Conservation (phyloP, 2,329 filamentous ascomycete species). For the Diaporthe batatas region DNA sequence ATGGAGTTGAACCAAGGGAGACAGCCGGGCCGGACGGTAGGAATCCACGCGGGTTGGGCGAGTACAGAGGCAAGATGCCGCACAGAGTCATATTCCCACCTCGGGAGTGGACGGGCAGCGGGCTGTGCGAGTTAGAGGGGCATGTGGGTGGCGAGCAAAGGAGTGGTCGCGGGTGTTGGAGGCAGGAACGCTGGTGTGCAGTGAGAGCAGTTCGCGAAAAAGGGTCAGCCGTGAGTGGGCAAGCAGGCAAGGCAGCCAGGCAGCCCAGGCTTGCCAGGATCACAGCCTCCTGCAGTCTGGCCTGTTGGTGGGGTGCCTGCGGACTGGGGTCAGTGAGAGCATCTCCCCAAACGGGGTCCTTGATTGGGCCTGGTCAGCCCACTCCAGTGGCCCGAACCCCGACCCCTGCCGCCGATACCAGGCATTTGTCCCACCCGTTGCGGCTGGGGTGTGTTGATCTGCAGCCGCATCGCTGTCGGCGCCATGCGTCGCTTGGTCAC, state of each 20-base stretch:
- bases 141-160: slow-evolving; percentile 22
- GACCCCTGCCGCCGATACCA: slow-evolving; percentile 32
- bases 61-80: slow-evolving; percentile 1
- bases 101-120: slow-evolving; percentile 16
- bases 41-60: slow-evolving; percentile 16
- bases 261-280: not conserved
- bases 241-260: not conserved
- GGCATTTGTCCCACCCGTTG: slow-evolving; percentile 24
- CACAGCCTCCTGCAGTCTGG: slow-evolving; percentile 11
- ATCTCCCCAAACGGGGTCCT: slow-evolving; percentile 17
- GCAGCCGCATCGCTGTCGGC: slow-evolving; percentile 37
- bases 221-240: slow-evolving; percentile 8
- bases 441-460: slow-evolving; percentile 23
- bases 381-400: slow-evolving; percentile 16
- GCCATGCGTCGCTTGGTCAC: slow-evolving; percentile 37
- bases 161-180: slow-evolving; percentile 23
- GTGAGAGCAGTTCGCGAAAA: slow-evolving; percentile 13
- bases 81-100: slow-evolving; percentile 33
- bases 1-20: slow-evolving; percentile 5
- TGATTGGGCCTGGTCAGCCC: slow-evolving; percentile 39
- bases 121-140: slow-evolving; percentile 25
- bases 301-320: not conserved
- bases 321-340: slow-evolving; percentile 39
- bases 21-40: not conserved
- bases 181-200: slow-evolving; percentile 25